A percentile compares a stretch with the other conserved stretches of the same genome.
Conservation (phyloP, 257 asterid genomes). For the Solanum lignicaule region DNA sequence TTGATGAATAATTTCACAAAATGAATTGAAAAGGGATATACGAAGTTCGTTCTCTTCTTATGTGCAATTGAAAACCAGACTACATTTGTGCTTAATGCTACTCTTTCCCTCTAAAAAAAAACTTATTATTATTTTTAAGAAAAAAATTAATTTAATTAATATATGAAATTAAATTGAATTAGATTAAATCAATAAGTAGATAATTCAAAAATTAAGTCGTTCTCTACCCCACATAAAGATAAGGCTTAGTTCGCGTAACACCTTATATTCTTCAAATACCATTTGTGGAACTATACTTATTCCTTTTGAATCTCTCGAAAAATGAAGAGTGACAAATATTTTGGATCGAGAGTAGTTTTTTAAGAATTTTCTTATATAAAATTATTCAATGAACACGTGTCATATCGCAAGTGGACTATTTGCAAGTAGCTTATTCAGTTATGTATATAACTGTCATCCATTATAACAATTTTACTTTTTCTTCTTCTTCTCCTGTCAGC, state of each 20-base stretch:
- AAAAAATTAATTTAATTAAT: not conserved
- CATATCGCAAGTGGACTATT: not conserved
- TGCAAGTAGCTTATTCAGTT: not conserved
- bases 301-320: not conserved
- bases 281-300: not conserved
- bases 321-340: not conserved
- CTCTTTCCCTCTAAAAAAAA: not conserved
- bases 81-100: not conserved
- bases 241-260: too few species aligned
- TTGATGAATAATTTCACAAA: not conserved
- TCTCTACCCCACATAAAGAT: too few species aligned
- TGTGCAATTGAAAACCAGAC: not conserved
- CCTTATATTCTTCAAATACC: not conserved
- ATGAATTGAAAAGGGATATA: not conserved
- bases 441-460: not conserved
- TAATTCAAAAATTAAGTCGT: too few species aligned
- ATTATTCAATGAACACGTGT: not conserved
- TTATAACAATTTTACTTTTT: not conserved
- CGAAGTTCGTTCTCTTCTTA: not conserved
- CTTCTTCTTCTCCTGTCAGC: not conserved
- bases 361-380: not conserved
- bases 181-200: too few species aligned
- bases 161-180: too few species aligned
- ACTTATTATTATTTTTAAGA: not conserved
- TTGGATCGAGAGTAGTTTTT: not conserved